Conservation (phyloP, 1,139 yeast species). For the Pichia sp. region DNA sequence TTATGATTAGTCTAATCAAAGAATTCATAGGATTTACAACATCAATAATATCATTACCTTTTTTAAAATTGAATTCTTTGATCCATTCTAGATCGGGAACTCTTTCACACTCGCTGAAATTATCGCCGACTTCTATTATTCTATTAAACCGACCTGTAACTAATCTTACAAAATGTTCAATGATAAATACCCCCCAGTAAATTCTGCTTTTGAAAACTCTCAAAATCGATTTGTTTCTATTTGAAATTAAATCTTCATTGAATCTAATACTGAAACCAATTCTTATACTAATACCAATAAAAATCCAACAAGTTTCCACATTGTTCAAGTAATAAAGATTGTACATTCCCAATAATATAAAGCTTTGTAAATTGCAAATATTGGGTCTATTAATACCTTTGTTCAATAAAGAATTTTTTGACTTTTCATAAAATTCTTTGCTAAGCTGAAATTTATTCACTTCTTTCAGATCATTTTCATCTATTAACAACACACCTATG, state of each 20-base stretch:
- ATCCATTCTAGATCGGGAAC: constrained; percentile 45
- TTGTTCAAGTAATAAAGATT: constrained; percentile 41
- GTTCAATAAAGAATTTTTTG: background rate
- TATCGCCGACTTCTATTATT: constrained; percentile 43
- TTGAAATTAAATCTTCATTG: constrained; percentile 25
- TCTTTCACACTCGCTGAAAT: constrained; percentile 33
- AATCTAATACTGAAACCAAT: constrained; percentile 64
- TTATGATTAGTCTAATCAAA: constrained; percentile 26
- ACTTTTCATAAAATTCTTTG: background rate
- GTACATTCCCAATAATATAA: constrained; percentile 43
- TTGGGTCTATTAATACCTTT: too few species aligned
- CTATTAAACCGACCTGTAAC: constrained; percentile 46
- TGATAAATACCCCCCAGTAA: constrained; percentile 61
- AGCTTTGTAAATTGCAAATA: constrained; percentile 34
- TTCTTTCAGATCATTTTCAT: background rate
- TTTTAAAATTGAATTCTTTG: constrained; percentile 39
- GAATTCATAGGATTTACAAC: constrained; percentile 20
- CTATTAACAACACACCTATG: constrained; percentile 39
- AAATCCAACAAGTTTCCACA: constrained; percentile 49
- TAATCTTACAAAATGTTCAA: constrained; percentile 55
- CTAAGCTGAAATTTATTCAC: background rate
- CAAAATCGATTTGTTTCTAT: too few species aligned
- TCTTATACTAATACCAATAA: constrained; percentile 52
- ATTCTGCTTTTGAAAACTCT: constrained; percentile 27
- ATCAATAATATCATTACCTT: constrained; percentile 33